A percentile compares a stretch with the other conserved stretches of the same genome.
Evolutionary conservation across 768 basidiomycete species (phyloP).

Genomic region (Plicaturopsis crispa): DNA sequence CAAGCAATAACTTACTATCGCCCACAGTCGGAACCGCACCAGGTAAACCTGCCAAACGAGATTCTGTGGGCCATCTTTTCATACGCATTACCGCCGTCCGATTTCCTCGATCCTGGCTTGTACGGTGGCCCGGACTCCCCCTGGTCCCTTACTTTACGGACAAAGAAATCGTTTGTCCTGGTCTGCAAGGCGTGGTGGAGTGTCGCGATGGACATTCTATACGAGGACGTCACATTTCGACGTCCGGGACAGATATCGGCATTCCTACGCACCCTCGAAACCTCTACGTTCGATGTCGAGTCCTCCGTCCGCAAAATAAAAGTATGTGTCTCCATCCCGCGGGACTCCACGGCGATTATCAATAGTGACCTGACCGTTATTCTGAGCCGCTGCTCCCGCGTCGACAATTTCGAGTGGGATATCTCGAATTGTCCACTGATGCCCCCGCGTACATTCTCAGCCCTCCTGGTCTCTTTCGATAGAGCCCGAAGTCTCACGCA

Average conservation of each 20-base stretch:
- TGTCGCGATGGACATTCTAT: constrained; percentile 16
- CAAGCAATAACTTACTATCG: too few species aligned
- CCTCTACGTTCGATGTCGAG: background rate
- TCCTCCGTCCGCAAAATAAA: background rate
- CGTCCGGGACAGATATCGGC: constrained; percentile 14
- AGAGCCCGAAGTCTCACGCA: background rate
- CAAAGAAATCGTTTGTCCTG: constrained; percentile 12
- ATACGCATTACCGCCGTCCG: constrained; percentile 15
- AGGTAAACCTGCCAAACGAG: too few species aligned
- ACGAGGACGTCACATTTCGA: constrained; percentile 18
- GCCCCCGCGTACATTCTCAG: background rate
- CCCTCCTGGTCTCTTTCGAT: background rate
- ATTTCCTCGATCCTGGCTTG: constrained; percentile 11
- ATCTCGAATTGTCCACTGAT: background rate
- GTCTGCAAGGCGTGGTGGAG: constrained; percentile 21
- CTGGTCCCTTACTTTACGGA: constrained; percentile 14
- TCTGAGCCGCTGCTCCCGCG: background rate
- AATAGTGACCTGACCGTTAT: background rate
- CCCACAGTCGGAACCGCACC: too few species aligned
- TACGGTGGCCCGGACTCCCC: constrained; percentile 11
- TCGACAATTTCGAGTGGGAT: background rate
- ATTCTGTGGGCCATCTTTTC: constrained; percentile 17
- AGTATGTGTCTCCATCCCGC: background rate
- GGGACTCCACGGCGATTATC: background rate
- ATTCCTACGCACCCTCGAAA: constrained; percentile 13